Conservation (phyloP, 1,139 yeast genomes). For the Lodderomyces parapsilosis region DNA sequence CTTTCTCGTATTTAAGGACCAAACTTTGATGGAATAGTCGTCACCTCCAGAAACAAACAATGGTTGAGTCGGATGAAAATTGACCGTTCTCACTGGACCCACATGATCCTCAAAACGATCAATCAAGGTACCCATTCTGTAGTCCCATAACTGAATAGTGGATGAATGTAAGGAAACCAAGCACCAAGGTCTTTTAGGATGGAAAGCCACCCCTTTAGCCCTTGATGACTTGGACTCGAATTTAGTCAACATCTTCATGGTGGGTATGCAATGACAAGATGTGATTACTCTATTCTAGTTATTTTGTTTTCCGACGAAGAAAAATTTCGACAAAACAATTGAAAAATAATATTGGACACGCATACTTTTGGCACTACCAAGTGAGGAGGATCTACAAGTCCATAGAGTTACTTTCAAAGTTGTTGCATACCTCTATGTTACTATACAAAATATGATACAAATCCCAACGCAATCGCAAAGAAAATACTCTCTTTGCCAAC, state of each 20-base stretch:
- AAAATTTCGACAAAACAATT: neutral
- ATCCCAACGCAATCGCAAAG: slow-evolving; percentile 21
- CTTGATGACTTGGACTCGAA: slow-evolving; percentile 98
- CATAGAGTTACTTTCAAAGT: no score
- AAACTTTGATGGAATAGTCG: slow-evolving; percentile 90
- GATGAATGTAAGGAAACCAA: slow-evolving; percentile 92
- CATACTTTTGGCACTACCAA: slow-evolving; percentile 1
- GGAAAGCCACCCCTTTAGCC: slow-evolving; percentile 98
- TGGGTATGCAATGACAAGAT: no score
- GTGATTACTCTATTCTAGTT: no score
- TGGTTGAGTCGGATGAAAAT: slow-evolving; percentile 97
- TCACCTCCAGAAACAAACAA: slow-evolving; percentile 97
- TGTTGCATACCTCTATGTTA: no score
- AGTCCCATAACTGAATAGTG: slow-evolving; percentile 97
- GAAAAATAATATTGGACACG: slow-evolving; percentile 13
- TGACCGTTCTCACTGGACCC: slow-evolving; percentile 95
- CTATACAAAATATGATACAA: slow-evolving; percentile 21
- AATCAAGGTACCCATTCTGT: slow-evolving; percentile 96
- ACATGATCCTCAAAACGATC: slow-evolving; percentile 98
- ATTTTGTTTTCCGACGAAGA: neutral
- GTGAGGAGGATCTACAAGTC: no score
- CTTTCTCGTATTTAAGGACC: slow-evolving; percentile 92
- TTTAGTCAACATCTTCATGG: slow-evolving; percentile 95
- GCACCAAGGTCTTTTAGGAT: slow-evolving; percentile 96
- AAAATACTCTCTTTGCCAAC: slow-evolving; percentile 18